Base-by-base conservation (phyloP, 805 yeast genomes). In the Schwanniomyces yamadae region DNA sequence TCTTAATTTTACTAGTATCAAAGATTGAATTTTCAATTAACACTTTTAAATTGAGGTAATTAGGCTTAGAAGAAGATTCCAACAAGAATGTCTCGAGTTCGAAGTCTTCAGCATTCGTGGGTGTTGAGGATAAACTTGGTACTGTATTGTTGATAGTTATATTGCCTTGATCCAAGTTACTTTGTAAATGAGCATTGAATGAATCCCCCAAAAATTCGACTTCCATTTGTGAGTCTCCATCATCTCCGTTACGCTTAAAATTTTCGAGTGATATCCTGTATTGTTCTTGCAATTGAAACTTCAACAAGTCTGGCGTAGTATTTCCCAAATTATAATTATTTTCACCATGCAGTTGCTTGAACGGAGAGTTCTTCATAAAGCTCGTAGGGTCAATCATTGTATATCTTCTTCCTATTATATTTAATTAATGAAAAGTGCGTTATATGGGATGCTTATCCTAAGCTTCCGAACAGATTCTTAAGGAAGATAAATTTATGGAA, bases 1-100 rank as follows among this genome's bases (percentile, higher is more conserved):
- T 59, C 34, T 57, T 53, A 22, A 66, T 51, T 31, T 59, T 61
- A n/a, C 58, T 48, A 5, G 61, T 52, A 42, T 67, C 72, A 38
- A 68, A 65, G 12, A 67, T 62, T 4, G 71, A 59, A 45, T 69
- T 69, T 46, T 71, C 76, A 33, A 71, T 70, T 36, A 71, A 56
- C 2, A 71, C 59, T 43, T 65, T 61, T 46, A 71, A 50, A 44
- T 68, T 66, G 25, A 68, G 51, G 50, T 65, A 64, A 37, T 58
- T 58, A 14, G 57, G 52, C 31, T 52, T 56, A 24, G 39, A 42
- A 22, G 51, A 37, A 19, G 33, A 33, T 6, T 26, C 35, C 28
- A 32, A 37, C 22, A 46, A 35, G 18, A 45, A 46, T 9, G 47
- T 41, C 19, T 53, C 57, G 24, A 45, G 40, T 15, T 41, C 43